phyloP scores from a whole-genome alignment of 768 basidiomycete genomes.

The Vararia minispora region DNA sequence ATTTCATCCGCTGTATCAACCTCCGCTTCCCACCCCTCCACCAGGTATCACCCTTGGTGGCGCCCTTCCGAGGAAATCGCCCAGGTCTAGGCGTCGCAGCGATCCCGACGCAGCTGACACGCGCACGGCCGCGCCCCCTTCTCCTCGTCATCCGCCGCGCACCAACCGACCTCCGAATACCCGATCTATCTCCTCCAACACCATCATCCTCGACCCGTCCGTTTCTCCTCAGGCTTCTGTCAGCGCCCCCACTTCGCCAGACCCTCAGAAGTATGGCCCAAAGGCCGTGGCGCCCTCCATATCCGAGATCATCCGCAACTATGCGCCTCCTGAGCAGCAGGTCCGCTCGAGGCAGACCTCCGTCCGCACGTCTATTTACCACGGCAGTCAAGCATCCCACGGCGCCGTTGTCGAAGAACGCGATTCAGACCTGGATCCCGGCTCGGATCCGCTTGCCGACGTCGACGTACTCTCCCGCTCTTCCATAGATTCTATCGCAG shows the following conservation, averaged over 20 bases:
- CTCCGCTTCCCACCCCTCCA: conserved; percentile 75
- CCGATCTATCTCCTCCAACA: conserved; percentile 3
- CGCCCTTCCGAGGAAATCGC: conserved; percentile 19
- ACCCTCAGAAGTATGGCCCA: conserved; percentile 18
- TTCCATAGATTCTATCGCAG: conserved; percentile 79
- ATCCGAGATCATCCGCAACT: conserved; percentile 76
- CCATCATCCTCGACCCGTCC: background rate
- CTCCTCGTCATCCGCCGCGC: conserved; percentile 17
- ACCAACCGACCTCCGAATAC: conserved; percentile 7
- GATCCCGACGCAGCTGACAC: conserved; percentile 15
- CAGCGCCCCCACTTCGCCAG: conserved; percentile 14
- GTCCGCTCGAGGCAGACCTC: conserved; percentile 36
- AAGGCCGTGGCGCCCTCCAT: conserved; percentile 64
- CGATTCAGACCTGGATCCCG: conserved; percentile 38
- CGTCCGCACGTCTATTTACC: conserved; percentile 35
- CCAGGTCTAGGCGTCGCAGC: conserved; percentile 22
- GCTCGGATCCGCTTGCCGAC: conserved; percentile 45
- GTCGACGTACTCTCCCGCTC: conserved; percentile 64
- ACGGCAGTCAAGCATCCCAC: conserved; percentile 34
- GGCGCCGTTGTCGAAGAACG: conserved; percentile 36
- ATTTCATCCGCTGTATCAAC: conserved; percentile 71
- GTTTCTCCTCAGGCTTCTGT: conserved; percentile 3
- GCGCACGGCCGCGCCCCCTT: conserved; percentile 10
- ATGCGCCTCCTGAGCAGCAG: conserved; percentile 53
- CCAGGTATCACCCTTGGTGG: conserved; percentile 64